A percentile compares a stretch with the other conserved stretches of the same genome.
Conservation (phyloP, 768 basidiomycete species). For the Termitomyces sp. region DNA sequence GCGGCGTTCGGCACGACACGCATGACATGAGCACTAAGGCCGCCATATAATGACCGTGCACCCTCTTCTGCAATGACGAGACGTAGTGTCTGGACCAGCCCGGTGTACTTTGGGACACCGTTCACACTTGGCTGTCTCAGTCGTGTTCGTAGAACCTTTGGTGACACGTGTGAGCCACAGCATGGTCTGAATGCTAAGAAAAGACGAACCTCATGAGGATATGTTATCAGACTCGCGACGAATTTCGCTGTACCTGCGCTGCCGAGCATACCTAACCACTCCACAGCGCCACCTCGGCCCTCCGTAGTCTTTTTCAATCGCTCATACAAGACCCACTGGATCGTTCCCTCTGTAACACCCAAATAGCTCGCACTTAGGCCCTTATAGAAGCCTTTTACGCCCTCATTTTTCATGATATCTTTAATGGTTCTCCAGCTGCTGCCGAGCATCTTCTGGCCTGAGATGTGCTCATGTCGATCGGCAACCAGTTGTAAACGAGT, state of each 20-base stretch:
- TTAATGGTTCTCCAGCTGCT: constrained; percentile 59
- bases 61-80: constrained; percentile 91
- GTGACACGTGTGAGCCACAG: neutral
- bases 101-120: constrained; percentile 78
- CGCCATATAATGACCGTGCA: constrained; percentile 78
- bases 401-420: constrained; percentile 76
- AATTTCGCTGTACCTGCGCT: constrained; percentile 93
- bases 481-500: constrained; percentile 81
- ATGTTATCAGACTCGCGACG: constrained; percentile 91
- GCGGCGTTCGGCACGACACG: constrained; percentile 96
- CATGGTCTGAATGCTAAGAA: neutral
- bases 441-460: constrained; percentile 30
- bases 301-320: constrained; percentile 74
- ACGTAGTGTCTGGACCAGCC: constrained; percentile 77
- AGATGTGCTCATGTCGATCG: constrained; percentile 12
- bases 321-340: constrained; percentile 98
- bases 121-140: constrained; percentile 82
- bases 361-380: constrained; percentile 93
- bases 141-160: constrained; percentile 84
- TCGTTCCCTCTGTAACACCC: constrained; percentile 94
- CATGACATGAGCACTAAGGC: constrained; percentile 91
- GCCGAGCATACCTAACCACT: constrained; percentile 80
- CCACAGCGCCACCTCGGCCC: constrained; percentile 47
- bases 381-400: constrained; percentile 87
- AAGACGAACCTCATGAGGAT: constrained; percentile 87